Percentiles rank a stretch among this genome's conserved stretches.
Evolutionary conservation across 2,329 filamentous ascomycete species (phyloP).

Genomic region (Emmonsiellopsis sp.): DNA sequence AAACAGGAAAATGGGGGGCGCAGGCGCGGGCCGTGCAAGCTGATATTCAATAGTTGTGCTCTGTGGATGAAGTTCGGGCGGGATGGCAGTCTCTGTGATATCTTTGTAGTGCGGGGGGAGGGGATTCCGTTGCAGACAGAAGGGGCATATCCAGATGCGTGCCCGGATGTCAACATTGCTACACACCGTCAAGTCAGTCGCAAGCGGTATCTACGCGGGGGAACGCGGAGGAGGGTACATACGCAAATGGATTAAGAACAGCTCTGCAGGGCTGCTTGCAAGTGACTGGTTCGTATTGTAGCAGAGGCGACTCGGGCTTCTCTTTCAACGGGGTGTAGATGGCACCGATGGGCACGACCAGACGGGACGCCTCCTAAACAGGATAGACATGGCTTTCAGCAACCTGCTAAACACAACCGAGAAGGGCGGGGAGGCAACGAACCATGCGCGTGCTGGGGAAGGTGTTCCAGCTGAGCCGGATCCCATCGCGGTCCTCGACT

Average conservation of each 20-base stretch:
- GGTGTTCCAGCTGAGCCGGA: conserved; percentile 96
- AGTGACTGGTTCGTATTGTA: conserved; percentile 93
- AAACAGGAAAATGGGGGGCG: conserved; percentile 59
- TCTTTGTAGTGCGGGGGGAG: conserved; percentile 62
- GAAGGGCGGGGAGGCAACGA: conserved; percentile 21
- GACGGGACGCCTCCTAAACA: conserved; percentile 74
- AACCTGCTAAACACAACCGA: conserved; percentile 9
- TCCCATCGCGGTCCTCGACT: conserved; percentile 90
- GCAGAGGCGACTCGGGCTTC: conserved; percentile 68
- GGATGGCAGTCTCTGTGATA: conserved; percentile 57
- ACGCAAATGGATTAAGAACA: conserved; percentile 96
- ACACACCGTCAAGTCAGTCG: conserved; percentile 18
- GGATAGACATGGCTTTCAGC: conserved; percentile 21
- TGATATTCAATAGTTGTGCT: conserved; percentile 61
- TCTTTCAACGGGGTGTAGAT: conserved; percentile 95
- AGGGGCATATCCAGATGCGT: conserved; percentile 60
- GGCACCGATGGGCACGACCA: conserved; percentile 92
- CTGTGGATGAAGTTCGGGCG: conserved; percentile 55
- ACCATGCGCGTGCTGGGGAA: conserved; percentile 98
- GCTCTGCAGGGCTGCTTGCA: conserved; percentile 95
- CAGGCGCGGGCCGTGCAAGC: conserved; percentile 52
- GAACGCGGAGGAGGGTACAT: conserved; percentile 24
- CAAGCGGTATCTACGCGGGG: neutral
- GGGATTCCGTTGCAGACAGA: conserved; percentile 57
- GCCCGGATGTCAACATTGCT: conserved; percentile 59